These are phyloP conservation scores for Rickenella mellea DNA, from an alignment of 768 basidiomycete species.

Conservation along the genomic window DNA sequence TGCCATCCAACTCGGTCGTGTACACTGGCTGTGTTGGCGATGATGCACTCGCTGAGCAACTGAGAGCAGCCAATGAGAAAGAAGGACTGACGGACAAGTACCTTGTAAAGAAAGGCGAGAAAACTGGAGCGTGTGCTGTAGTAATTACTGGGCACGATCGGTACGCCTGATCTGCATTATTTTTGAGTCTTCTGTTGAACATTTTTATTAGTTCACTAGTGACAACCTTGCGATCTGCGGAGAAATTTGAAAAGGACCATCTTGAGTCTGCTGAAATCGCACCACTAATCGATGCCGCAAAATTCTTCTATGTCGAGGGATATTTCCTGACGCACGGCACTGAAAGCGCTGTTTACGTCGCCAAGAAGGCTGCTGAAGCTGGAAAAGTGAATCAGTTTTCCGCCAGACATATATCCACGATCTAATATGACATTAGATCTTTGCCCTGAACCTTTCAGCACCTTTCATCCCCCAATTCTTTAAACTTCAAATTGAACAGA, in stretches of 20 bases:
- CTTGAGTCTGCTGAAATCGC: conserved; percentile 68
- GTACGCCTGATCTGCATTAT: conserved; percentile 27
- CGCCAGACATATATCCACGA: background rate
- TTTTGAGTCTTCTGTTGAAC: background rate
- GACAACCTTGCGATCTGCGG: conserved; percentile 83
- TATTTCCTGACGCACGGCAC: conserved; percentile 95
- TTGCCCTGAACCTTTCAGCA: conserved; percentile 89
- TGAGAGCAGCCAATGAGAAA: conserved; percentile 81
- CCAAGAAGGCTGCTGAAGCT: conserved; percentile 63
- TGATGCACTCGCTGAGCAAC: conserved; percentile 84
- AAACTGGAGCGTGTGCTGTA: conserved; percentile 96
- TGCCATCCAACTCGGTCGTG: conserved; percentile 81
- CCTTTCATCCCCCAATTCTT: conserved; percentile 98
- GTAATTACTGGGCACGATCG: conserved; percentile 89
- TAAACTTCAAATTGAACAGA: conserved; percentile 63
- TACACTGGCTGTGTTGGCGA: conserved; percentile 93
- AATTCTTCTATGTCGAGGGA: conserved; percentile 89
- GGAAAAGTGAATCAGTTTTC: conserved; percentile 49
- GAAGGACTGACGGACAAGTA: conserved; percentile 88
- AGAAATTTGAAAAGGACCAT: conserved; percentile 79
- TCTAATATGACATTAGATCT: conserved; percentile 41
- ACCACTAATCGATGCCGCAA: conserved; percentile 68
- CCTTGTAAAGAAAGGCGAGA: conserved; percentile 75
- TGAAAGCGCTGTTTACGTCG: conserved; percentile 59
- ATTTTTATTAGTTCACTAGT: conserved; percentile 64